Evolutionary conservation across 805 yeast genomes (phyloP), one percentile per base, ranked within the genome.

Genomic region (Kodamaea kaohsiungensis): DNA sequence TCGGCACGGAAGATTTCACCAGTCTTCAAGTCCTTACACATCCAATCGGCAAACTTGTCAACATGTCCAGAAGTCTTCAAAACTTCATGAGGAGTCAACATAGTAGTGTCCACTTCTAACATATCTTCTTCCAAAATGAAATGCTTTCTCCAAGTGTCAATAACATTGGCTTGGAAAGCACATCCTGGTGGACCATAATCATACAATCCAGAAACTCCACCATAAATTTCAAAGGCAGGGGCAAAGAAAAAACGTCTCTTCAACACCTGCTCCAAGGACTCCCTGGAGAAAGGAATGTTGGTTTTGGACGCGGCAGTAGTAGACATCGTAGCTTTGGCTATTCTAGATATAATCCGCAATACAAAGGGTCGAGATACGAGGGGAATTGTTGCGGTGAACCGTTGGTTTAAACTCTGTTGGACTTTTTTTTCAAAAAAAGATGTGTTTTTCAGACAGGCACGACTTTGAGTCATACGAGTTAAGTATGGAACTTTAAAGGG

Each of bases 171-270:
- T 79, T 93, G 98, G 75, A 95, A 84, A 10, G 98, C 96, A 79
- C 98, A 93, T 59, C 99, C 99, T 71, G 99, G 98, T 59, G 99
- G 99, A 77, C 99, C 99, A 70, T 92, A 95, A 72, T 95, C 99
- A 72, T 90, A 95, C 55, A 95, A 81, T 61, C 99, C 99, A 48
- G 97, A 89, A 46, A 95, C 98, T 72, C 99, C 99, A 63, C 99
- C 99, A 72, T 95, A 95, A 59, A 93, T 84, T 70, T 95, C 99
- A 66, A 95, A 95, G 37, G 98, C 87, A 60, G 99, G 99, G 15
- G 98, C 97, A 71, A 84, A 96, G 76, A 95, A 95, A 79, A 95
- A 95, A 70, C 99, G 85, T 73, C 98, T 87, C 74, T 93, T 95
- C 65, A 95, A 79, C 55, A 92, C 90, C 71, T 88, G 86, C 73